These are phyloP conservation scores for Phellopilus nigrolimitatus DNA, from an alignment of 1,284 basidiomycete species.

Conservation along the genomic window DNA sequence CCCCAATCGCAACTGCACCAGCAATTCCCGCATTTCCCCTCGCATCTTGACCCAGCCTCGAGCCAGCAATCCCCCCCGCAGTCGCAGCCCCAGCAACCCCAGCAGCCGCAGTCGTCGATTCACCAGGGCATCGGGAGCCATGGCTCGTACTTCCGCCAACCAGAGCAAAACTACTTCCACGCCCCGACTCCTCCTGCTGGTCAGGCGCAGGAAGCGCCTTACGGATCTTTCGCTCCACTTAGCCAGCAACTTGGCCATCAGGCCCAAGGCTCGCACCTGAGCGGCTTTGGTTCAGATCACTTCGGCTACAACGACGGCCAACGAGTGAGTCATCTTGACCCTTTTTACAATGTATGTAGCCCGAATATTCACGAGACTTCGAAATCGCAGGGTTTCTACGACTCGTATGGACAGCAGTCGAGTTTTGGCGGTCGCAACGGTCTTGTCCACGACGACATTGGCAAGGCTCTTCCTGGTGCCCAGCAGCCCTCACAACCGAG, in stretches of 20 bases:
- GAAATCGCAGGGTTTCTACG: constrained; percentile 59
- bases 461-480: constrained; percentile 53
- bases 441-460: constrained; percentile 62
- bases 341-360: constrained; percentile 7
- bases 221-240: constrained; percentile 63
- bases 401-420: constrained; percentile 57
- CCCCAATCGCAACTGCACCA: constrained; percentile 36
- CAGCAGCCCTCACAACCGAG: constrained; percentile 37
- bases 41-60: constrained; percentile 47
- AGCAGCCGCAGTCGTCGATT: constrained; percentile 27
- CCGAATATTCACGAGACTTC: constrained; percentile 22
- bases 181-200: constrained; percentile 65
- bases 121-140: constrained; percentile 29
- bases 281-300: constrained; percentile 53
- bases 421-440: constrained; percentile 57
- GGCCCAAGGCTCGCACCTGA: constrained; percentile 49
- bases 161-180: constrained; percentile 67
- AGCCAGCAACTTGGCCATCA: constrained; percentile 45
- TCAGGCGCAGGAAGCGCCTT: constrained; percentile 59
- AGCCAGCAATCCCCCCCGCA: constrained; percentile 34
- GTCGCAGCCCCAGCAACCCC: constrained; percentile 23
- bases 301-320: constrained; percentile 63
- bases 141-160: constrained; percentile 60
- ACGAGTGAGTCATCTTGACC: constrained; percentile 51
- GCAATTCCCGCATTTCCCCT: constrained; percentile 56